phyloP scores from a whole-genome alignment of 129 eudicot genomes.

The Apium graveolens region DNA sequence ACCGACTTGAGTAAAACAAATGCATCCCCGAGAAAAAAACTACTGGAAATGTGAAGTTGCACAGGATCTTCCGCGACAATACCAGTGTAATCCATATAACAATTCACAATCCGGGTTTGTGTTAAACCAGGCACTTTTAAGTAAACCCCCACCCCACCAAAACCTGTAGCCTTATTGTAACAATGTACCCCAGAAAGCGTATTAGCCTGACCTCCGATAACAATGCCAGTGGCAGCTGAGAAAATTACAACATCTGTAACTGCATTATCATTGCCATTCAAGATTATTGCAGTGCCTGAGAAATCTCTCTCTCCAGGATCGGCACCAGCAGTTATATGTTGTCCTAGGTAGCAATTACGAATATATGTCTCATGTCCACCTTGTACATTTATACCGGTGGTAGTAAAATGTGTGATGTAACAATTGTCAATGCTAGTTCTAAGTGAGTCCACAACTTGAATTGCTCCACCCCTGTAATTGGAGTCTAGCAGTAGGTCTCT shows the following conservation, averaged over 20 bases:
- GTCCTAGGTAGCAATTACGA: slow-evolving; percentile 66
- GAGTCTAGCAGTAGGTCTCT: slow-evolving; percentile 69
- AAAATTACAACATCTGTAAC: slow-evolving; percentile 75
- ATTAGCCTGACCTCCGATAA: slow-evolving; percentile 74
- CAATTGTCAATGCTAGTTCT: slow-evolving; percentile 76
- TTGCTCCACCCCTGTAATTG: slow-evolving; percentile 72
- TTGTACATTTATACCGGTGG: slow-evolving; percentile 56
- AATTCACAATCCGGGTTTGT: slow-evolving; percentile 70
- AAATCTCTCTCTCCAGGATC: slow-evolving; percentile 52
- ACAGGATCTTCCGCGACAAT: slow-evolving; percentile 87
- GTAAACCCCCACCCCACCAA: slow-evolving; percentile 78
- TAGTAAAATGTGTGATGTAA: slow-evolving; percentile 69
- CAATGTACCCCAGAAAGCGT: slow-evolving; percentile 75
- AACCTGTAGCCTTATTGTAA: slow-evolving; percentile 82
- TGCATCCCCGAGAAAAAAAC: slow-evolving; percentile 85
- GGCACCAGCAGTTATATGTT: slow-evolving; percentile 73
- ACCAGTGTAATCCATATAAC: slow-evolving; percentile 73
- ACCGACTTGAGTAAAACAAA: slow-evolving; percentile 50
- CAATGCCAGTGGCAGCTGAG: slow-evolving; percentile 64
- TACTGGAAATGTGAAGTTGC: slow-evolving; percentile 54
- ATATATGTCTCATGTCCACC: slow-evolving; percentile 89
- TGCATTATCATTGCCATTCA: slow-evolving; percentile 71
- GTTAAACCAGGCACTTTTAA: slow-evolving; percentile 60
- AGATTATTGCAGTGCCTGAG: slow-evolving; percentile 63
- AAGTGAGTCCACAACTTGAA: slow-evolving; percentile 47